A percentile compares a stretch with the other conserved stretches of the same genome.
Conservation (phyloP, 1,284 basidiomycete genomes). For the Ustilago nuda region DNA sequence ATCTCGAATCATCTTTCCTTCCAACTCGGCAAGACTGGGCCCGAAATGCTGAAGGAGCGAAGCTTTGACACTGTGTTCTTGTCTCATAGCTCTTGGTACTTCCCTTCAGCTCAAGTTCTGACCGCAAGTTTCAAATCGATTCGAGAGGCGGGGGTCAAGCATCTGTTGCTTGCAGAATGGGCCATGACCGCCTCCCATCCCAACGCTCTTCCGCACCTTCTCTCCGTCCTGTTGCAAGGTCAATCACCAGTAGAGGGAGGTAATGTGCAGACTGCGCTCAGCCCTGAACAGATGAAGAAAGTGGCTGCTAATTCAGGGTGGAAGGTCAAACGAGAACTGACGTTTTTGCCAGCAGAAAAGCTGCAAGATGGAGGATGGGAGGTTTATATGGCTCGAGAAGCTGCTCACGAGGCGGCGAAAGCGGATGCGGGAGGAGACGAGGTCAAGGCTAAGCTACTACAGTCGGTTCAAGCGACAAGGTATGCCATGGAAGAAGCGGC, state of each 20-base stretch:
- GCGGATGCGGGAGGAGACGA: neutral
- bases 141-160: slow-evolving; percentile 23
- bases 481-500: slow-evolving; percentile 27
- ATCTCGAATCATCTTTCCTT: slow-evolving; percentile 15
- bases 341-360: slow-evolving; percentile 13
- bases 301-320: slow-evolving; percentile 19
- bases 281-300: slow-evolving; percentile 16
- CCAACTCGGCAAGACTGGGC: slow-evolving; percentile 19
- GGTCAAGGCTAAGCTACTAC: slow-evolving; percentile 8
- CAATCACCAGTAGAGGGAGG: slow-evolving; percentile 19
- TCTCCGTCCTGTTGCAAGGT: slow-evolving; percentile 27
- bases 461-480: slow-evolving; percentile 21
- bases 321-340: slow-evolving; percentile 17
- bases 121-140: slow-evolving; percentile 14
- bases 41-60: slow-evolving; percentile 10
- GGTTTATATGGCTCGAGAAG: slow-evolving; percentile 20
- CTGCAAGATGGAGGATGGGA: slow-evolving; percentile 38
- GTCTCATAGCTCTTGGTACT: slow-evolving; percentile 37
- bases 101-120: slow-evolving; percentile 16
- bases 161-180: slow-evolving; percentile 35
- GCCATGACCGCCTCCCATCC: slow-evolving; percentile 29
- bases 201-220: slow-evolving; percentile 23
- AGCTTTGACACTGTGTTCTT: slow-evolving; percentile 16
- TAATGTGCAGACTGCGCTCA: slow-evolving; percentile 20
- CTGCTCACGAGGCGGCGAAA: slow-evolving; percentile 5